phyloP scores from a whole-genome alignment of 352 stramenopile species.

The Globisporangium spinosum region DNA sequence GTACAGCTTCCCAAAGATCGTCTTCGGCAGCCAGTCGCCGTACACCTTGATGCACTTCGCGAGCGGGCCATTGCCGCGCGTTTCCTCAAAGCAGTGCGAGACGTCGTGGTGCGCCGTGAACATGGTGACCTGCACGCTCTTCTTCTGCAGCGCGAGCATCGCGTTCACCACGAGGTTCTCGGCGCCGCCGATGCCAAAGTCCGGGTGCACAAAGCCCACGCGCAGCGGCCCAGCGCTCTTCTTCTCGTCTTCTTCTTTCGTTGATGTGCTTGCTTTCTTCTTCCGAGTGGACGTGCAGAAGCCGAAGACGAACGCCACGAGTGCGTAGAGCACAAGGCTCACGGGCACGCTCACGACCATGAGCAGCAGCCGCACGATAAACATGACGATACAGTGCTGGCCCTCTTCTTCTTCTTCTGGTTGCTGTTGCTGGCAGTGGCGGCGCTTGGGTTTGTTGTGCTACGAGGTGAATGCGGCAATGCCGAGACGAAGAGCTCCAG shows the following conservation, averaged over 20 bases:
- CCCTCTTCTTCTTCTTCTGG: neutral
- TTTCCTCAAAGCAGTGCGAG: slow-evolving; percentile 95
- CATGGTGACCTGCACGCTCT: slow-evolving; percentile 84
- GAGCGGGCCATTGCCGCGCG: slow-evolving; percentile 71
- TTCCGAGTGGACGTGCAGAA: slow-evolving; percentile 14
- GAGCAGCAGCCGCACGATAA: slow-evolving; percentile 14
- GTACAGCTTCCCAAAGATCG: slow-evolving; percentile 84
- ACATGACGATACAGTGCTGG: neutral
- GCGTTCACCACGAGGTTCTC: slow-evolving; percentile 93
- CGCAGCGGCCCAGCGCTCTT: slow-evolving; percentile 22
- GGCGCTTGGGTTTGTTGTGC: neutral
- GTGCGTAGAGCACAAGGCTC: slow-evolving; percentile 12
- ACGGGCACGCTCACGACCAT: slow-evolving; percentile 15
- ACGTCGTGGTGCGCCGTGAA: slow-evolving; percentile 96
- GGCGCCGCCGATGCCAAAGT: slow-evolving; percentile 97
- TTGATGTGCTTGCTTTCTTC: neutral
- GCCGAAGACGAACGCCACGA: slow-evolving; percentile 15
- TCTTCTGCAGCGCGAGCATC: slow-evolving; percentile 83
- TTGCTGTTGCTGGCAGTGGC: neutral
- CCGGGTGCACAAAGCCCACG: slow-evolving; percentile 96
- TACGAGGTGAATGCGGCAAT: neutral
- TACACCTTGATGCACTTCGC: slow-evolving; percentile 83
- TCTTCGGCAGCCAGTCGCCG: slow-evolving; percentile 93
- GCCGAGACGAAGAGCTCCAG: neutral
- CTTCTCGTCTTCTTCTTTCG: neutral